Evolutionary conservation across 768 basidiomycete species (phyloP).

Genomic region (Antrodiella citrinella): DNA sequence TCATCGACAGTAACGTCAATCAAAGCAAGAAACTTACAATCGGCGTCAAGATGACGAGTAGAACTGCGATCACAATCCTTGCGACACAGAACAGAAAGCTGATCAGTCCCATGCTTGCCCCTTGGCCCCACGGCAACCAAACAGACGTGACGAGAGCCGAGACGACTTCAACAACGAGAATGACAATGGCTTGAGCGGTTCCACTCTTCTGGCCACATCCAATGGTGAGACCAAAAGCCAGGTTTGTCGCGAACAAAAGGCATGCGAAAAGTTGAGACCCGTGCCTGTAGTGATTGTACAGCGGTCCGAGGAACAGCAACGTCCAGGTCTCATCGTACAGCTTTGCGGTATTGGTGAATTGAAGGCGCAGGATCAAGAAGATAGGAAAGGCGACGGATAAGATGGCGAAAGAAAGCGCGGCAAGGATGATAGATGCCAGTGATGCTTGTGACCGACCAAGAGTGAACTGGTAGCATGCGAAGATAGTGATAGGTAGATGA

Average conservation of each 20-base stretch:
- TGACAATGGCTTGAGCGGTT: conserved; percentile 84
- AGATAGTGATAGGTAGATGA: conserved; percentile 90
- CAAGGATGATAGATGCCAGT: conserved; percentile 62
- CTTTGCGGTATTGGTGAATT: conserved; percentile 76
- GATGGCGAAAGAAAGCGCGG: conserved; percentile 70
- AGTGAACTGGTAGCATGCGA: conserved; percentile 83
- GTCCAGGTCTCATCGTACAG: conserved; percentile 94
- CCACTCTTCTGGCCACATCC: conserved; percentile 88
- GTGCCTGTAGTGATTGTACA: conserved; percentile 92
- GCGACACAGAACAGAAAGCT: conserved; percentile 91
- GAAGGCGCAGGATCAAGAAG: conserved; percentile 69
- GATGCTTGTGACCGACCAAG: conserved; percentile 43
- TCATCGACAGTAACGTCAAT: conserved; percentile 10
- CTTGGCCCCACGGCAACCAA: conserved; percentile 95
- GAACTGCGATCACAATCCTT: conserved; percentile 81
- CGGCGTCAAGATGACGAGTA: conserved; percentile 85
- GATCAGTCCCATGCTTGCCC: conserved; percentile 93
- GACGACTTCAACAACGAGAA: conserved; percentile 82
- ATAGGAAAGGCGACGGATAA: conserved; percentile 75
- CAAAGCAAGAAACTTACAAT: conserved; percentile 44
- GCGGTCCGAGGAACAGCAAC: conserved; percentile 79
- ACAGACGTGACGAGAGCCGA: conserved; percentile 85
- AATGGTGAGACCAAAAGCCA: conserved; percentile 76
- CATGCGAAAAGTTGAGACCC: conserved; percentile 85
- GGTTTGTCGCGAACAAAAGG: conserved; percentile 72